Evolutionary conservation across 2,329 filamentous ascomycete species (phyloP).

Genomic region (Xylariaceae sp.): DNA sequence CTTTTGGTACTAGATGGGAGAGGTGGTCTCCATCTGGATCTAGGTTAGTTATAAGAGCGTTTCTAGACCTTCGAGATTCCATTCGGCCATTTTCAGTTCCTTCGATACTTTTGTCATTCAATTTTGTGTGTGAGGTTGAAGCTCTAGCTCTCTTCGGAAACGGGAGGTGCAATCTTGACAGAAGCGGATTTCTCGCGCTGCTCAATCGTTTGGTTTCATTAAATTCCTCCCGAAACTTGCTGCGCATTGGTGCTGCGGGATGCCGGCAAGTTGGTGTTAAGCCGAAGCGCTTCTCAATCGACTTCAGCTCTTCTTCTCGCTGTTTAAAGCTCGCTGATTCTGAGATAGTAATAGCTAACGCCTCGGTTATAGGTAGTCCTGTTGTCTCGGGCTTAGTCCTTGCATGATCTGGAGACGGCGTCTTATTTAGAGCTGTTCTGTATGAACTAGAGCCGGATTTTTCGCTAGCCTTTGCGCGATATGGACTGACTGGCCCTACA

Average conservation of each 20-base stretch:
- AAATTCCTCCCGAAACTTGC: constrained; percentile 52
- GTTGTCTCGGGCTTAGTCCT: constrained; percentile 9
- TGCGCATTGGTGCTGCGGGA: constrained; percentile 39
- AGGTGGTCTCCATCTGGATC: background rate
- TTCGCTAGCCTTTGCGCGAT: constrained; percentile 27
- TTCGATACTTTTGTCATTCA: constrained; percentile 8
- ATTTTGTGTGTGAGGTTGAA: constrained; percentile 22
- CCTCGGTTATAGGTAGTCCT: constrained; percentile 26
- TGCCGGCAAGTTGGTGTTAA: constrained; percentile 42
- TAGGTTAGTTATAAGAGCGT: background rate
- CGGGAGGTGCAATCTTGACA: constrained; percentile 45
- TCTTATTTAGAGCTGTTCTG: constrained; percentile 35
- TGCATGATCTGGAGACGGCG: constrained; percentile 23
- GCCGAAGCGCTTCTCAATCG: constrained; percentile 50
- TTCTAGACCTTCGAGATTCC: background rate
- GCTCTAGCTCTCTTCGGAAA: constrained; percentile 42
- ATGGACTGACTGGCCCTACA: constrained; percentile 28
- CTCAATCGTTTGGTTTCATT: constrained; percentile 28
- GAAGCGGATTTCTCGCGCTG: constrained; percentile 39
- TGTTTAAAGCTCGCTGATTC: constrained; percentile 47
- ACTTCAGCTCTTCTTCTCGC: constrained; percentile 47
- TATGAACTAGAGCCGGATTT: constrained; percentile 39
- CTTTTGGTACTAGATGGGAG: background rate
- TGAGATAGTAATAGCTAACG: constrained; percentile 36
- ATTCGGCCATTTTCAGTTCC: background rate